Evolutionary conservation across 345 rosid species (phyloP).

Genomic region (Erucastrum elatum): DNA sequence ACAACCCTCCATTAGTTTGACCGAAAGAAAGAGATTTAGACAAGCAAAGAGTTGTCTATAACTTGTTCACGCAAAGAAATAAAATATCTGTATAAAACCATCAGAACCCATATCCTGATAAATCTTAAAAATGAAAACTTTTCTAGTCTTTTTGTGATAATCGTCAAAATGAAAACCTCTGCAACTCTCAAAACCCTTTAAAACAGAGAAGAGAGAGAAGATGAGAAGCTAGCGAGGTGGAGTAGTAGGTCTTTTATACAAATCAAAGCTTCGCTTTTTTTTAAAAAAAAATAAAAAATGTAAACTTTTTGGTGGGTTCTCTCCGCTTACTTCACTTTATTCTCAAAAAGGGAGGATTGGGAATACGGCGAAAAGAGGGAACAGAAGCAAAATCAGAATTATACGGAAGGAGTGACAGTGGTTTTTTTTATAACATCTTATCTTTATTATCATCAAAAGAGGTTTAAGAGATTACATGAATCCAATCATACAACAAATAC

Average conservation of each 20-base stretch:
- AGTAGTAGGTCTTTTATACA: slow-evolving; percentile 27
- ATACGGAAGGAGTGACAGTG: slow-evolving; percentile 26
- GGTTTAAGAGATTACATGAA: too few relatives aligned
- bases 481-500: too few relatives aligned
- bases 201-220: not conserved
- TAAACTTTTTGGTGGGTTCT: slow-evolving; percentile 35
- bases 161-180: not conserved
- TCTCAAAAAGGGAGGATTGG: slow-evolving; percentile 1
- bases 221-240: slow-evolving; percentile 24
- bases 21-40: not conserved
- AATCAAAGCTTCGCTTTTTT: slow-evolving; percentile 29
- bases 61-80: slow-evolving; percentile 14
- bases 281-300: not conserved
- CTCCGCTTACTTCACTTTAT: slow-evolving; percentile 3
- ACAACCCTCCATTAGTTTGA: slow-evolving; percentile 46
- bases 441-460: too few relatives aligned
- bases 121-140: not conserved
- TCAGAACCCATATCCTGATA: not conserved
- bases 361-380: slow-evolving; percentile 15
- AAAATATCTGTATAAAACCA: not conserved
- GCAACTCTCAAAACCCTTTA: not conserved
- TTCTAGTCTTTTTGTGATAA: not conserved
- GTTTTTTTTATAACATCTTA: too few relatives aligned
- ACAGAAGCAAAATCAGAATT: not conserved
- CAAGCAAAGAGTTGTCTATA: not conserved